These are phyloP conservation scores for Pseudogymnoascus sp. DNA, from an alignment of 2,329 filamentous ascomycete genomes.

Conservation along the genomic window DNA sequence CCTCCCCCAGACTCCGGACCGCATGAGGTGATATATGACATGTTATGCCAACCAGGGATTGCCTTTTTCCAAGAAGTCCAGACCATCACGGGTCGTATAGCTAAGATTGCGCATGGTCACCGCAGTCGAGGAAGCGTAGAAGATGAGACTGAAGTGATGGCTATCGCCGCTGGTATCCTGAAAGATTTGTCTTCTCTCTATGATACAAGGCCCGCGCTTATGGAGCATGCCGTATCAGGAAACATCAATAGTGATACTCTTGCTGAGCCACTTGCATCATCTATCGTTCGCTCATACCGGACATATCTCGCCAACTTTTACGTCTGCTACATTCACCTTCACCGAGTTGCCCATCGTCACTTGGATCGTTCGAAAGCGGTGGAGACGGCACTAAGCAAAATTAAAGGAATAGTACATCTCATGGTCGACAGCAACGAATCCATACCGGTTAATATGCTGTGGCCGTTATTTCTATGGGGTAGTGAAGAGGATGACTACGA, in stretches of 20 bases:
- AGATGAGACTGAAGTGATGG: slow-evolving; percentile 50
- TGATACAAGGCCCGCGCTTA: slow-evolving; percentile 41
- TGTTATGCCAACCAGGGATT: slow-evolving; percentile 44
- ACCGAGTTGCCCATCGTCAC: slow-evolving; percentile 45
- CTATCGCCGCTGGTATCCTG: slow-evolving; percentile 40
- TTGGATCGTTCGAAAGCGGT: slow-evolving; percentile 43
- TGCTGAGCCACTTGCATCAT: slow-evolving; percentile 38
- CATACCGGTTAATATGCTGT: slow-evolving; percentile 47
- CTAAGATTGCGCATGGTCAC: slow-evolving; percentile 47
- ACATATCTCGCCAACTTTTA: slow-evolving; percentile 49
- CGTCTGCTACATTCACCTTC: slow-evolving; percentile 46
- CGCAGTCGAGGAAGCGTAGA: slow-evolving; percentile 45
- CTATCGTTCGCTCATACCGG: slow-evolving; percentile 42
- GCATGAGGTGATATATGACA: slow-evolving; percentile 44
- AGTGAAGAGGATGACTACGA: slow-evolving; percentile 40
- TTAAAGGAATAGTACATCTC: slow-evolving; percentile 37
- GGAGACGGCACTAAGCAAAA: slow-evolving; percentile 37
- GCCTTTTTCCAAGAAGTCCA: slow-evolving; percentile 50
- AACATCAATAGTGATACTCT: slow-evolving; percentile 40
- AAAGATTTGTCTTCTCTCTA: slow-evolving; percentile 42
- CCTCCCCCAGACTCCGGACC: not conserved
- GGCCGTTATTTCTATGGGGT: slow-evolving; percentile 47
- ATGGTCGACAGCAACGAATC: slow-evolving; percentile 37
- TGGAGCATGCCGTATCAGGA: slow-evolving; percentile 47
- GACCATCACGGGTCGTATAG: slow-evolving; percentile 47